Conservation (phyloP, 805 yeast species). For the Sungouiella blattae region DNA sequence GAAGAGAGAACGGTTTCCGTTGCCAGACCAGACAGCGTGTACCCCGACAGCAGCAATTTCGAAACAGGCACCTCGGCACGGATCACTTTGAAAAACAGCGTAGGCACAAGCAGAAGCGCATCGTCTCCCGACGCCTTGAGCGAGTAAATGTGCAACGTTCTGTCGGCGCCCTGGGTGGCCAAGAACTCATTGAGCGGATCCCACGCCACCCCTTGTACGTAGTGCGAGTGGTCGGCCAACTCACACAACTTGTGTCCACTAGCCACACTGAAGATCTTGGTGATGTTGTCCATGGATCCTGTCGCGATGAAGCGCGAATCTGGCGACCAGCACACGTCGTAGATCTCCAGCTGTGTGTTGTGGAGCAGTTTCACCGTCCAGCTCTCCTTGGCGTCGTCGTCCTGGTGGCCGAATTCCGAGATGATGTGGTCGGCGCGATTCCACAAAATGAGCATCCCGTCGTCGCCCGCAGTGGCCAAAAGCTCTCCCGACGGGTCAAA, state of each 20-base stretch:
- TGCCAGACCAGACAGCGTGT: neutral
- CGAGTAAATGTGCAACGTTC: conserved; percentile 71
- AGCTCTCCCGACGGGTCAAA: conserved; percentile 67
- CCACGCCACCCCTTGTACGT: conserved; percentile 96
- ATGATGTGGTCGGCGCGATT: conserved; percentile 49
- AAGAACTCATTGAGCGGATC: conserved; percentile 78
- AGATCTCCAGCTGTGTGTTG: conserved; percentile 70
- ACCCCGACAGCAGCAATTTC: conserved; percentile 16
- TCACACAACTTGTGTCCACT: conserved; percentile 58
- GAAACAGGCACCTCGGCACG: conserved; percentile 51
- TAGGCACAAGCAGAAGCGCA: conserved; percentile 25
- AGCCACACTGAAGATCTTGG: conserved; percentile 60
- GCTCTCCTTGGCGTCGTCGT: conserved; percentile 59
- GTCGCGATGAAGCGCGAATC: conserved; percentile 71
- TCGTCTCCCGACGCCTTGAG: conserved; percentile 28
- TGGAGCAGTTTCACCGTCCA: conserved; percentile 68
- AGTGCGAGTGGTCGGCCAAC: conserved; percentile 75
- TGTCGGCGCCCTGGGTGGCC: conserved; percentile 88
- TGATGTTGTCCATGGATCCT: conserved; percentile 87
- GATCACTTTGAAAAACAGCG: conserved; percentile 46
- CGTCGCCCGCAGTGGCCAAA: conserved; percentile 93
- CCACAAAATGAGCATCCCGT: conserved; percentile 88
- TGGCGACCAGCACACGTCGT: conserved; percentile 93
- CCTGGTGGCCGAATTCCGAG: conserved; percentile 56
- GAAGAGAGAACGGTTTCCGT: neutral